Percentiles rank a stretch among this genome's conserved stretches.
phyloP scores from a whole-genome alignment of 257 asterid genomes.

The Solanum medicagineum region DNA sequence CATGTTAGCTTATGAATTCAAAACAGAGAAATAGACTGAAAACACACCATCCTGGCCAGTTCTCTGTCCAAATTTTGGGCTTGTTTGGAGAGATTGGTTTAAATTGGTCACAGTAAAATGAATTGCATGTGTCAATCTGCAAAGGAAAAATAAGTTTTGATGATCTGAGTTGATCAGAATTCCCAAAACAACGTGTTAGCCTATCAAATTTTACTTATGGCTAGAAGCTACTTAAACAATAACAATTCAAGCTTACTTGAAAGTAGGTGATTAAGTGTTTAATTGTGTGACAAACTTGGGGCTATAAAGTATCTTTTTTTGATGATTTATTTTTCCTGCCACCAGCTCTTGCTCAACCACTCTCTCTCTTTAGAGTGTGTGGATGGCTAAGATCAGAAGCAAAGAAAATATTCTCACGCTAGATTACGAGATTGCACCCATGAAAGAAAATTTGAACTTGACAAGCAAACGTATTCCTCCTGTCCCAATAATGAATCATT shows the following conservation, averaged over 20 bases:
- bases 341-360: neutral
- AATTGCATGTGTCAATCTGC: conserved; percentile 88
- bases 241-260: neutral
- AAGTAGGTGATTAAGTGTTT: neutral
- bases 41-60: conserved; percentile 92
- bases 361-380: neutral
- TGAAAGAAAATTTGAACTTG: neutral
- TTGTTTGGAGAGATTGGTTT: conserved; percentile 62
- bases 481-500: neutral
- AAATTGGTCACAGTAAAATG: conserved; percentile 78
- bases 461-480: neutral
- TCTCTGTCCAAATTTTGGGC: conserved; percentile 93
- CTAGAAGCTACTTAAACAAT: neutral
- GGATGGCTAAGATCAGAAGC: neutral
- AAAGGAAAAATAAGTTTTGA: conserved; percentile 1
- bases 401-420: neutral
- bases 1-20: neutral
- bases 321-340: neutral
- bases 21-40: neutral
- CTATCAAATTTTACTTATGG: neutral
- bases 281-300: neutral
- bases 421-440: neutral
- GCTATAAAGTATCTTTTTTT: neutral
- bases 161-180: neutral
- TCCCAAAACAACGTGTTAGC: neutral